Conservation (phyloP, 2,329 filamentous ascomycete species). For the Diaporthe aspalathi region DNA sequence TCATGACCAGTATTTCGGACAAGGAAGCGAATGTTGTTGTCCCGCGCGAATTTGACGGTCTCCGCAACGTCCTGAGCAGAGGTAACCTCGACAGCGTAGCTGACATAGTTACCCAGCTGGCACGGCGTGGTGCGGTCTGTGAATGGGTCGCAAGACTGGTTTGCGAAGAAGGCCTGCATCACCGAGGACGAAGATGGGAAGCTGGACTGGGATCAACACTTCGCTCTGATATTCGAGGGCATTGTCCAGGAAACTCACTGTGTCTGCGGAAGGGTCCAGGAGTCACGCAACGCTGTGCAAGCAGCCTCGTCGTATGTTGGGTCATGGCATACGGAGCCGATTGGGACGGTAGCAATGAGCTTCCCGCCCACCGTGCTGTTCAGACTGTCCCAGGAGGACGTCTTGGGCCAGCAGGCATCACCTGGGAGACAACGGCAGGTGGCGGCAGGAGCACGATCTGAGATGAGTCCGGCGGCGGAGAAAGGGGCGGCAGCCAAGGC, state of each 20-base stretch:
- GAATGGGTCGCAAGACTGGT: constrained; percentile 40
- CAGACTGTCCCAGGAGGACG: constrained; percentile 55
- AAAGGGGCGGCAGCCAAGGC: constrained; percentile 10
- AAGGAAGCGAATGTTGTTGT: constrained; percentile 55
- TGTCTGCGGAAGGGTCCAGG: constrained; percentile 52
- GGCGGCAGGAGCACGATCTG: neutral
- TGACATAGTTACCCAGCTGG: constrained; percentile 49
- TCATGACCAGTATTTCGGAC: constrained; percentile 61
- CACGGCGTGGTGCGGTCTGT: constrained; percentile 46
- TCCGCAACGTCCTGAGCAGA: constrained; percentile 39
- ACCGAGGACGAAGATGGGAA: constrained; percentile 45
- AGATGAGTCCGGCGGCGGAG: constrained; percentile 5
- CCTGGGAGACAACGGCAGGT: constrained; percentile 41
- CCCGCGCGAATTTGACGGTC: constrained; percentile 47
- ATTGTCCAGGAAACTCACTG: constrained; percentile 46
- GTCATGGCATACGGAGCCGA: constrained; percentile 59
- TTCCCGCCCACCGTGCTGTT: constrained; percentile 61
- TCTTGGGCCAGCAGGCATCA: constrained; percentile 61
- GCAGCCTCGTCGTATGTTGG: constrained; percentile 51
- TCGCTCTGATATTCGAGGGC: neutral
- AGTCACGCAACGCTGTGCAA: constrained; percentile 50
- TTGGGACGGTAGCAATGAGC: constrained; percentile 60
- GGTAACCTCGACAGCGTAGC: constrained; percentile 43
- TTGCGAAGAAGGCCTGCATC: constrained; percentile 47
- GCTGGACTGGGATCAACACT: constrained; percentile 34